Base-by-base conservation (phyloP, 176 grass and related monocot species). In the Pharus latifolius region DNA sequence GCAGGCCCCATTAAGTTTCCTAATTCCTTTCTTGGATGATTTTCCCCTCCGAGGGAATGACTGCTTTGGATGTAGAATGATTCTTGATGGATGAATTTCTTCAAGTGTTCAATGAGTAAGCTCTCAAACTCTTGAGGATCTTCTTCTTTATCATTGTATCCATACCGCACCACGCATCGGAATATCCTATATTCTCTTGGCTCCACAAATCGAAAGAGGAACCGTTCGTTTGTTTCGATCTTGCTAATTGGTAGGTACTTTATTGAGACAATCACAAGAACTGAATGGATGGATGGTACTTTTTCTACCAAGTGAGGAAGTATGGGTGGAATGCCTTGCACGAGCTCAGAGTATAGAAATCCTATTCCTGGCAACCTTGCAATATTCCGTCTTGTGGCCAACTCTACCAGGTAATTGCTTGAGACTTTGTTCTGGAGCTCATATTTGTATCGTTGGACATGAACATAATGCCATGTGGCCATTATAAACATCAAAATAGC, bases 281-380 rank as follows among this genome's bases (percentile, higher is more conserved):
- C 81, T 16, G 74, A 88, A 60, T 85, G 81, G 56, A 92, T 80
- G 5, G 85, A 74, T 3, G 81, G 82, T 49, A 88, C 76, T 20
- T 85, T 85, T 34, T 85, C 78, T 23, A 88, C 62, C 59, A 88
- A 76, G 46, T 92, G 89, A 55, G 76, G 81, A 60, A 85, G 81
- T 78, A 92, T 92, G 46, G 89, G 89, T 58, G 84, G 84, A 52
- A 92, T 84, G 25, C 89, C 81, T 59, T 92, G 72, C 27, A 91
- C 88, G 42, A 88, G 84, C 52, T 92, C 89, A 19, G 81, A 88
- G 67, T 92, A 88, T 18, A 92, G 62, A 75, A 92, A 76, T 2
- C 72, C 84, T 33, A 92, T 83, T 33, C 89, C 89, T 23, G 89
- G 89, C 14, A 92, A 19, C 43, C 84, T 73, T 35, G 66, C 22